Percentiles rank a stretch among this genome's conserved stretches.
Conservation (phyloP, 768 basidiomycete genomes). For the Pleurotus platypus region DNA sequence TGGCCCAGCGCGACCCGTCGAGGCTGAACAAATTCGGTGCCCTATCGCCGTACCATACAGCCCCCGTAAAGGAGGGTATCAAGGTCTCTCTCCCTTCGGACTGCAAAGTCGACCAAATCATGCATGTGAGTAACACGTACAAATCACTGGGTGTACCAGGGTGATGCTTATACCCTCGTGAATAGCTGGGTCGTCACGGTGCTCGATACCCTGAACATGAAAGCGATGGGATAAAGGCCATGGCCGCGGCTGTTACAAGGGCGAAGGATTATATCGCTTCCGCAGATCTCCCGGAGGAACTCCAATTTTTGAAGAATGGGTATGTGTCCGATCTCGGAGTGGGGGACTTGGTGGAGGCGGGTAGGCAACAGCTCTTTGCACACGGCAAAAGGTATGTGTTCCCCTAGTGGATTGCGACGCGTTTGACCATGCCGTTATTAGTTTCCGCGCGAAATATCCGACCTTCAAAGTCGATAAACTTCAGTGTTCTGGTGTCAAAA, state of each 20-base stretch:
- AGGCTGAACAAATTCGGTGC: neutral
- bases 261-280: neutral
- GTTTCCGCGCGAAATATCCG: neutral
- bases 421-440: neutral
- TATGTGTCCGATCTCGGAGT: slow-evolving; percentile 1
- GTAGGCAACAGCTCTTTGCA: neutral
- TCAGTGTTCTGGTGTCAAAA: neutral
- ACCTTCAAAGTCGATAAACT: neutral
- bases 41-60: slow-evolving; percentile 1
- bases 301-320: neutral
- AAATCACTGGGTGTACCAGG: neutral
- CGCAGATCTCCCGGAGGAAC: neutral
- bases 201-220: slow-evolving; percentile 3
- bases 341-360: neutral
- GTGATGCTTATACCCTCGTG: neutral
- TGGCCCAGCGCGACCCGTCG: neutral
- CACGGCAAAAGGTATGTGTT: neutral
- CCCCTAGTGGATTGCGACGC: neutral
- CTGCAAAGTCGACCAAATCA: slow-evolving; percentile 5
- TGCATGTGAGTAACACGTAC: neutral
- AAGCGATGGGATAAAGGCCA: neutral
- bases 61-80: neutral
- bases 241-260: neutral
- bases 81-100: neutral
- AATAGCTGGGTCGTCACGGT: slow-evolving; percentile 3